Conservation (phyloP, 2,329 filamentous ascomycete species). For the Apiospora hydei region DNA sequence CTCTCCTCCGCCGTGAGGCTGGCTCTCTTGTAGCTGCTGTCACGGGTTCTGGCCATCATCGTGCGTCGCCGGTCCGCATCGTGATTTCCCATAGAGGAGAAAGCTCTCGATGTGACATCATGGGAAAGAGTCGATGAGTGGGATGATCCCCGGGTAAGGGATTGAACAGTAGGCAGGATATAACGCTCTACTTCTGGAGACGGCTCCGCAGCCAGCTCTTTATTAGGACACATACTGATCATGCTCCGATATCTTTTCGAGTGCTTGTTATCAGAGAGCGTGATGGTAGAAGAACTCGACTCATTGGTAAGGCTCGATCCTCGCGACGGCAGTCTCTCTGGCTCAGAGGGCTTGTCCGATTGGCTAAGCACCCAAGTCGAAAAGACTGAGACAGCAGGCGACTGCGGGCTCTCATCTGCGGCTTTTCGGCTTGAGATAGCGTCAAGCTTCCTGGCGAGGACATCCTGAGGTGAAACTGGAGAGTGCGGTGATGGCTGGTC, state of each 20-base stretch:
- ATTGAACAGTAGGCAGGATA: slow-evolving; percentile 8
- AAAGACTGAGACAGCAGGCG: slow-evolving; percentile 24
- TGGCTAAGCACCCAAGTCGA: slow-evolving; percentile 25
- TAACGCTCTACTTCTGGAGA: slow-evolving; percentile 11
- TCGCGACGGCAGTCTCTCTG: slow-evolving; percentile 19
- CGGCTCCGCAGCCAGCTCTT: slow-evolving; percentile 1
- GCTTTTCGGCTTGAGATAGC: slow-evolving; percentile 26
- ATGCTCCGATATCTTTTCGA: slow-evolving; percentile 27
- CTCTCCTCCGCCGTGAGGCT: slow-evolving; percentile 17
- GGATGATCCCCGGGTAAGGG: not conserved
- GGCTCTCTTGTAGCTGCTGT: not conserved
- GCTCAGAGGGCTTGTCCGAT: slow-evolving; percentile 5
- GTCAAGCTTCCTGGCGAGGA: slow-evolving; percentile 30
- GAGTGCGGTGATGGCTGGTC: slow-evolving; percentile 57
- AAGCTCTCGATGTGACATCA: slow-evolving; percentile 2
- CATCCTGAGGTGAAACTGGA: not conserved
- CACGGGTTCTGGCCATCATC: not conserved
- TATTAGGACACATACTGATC: slow-evolving; percentile 20
- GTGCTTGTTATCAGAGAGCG: not conserved
- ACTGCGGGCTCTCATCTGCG: slow-evolving; percentile 9
- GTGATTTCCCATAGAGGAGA: slow-evolving; percentile 14
- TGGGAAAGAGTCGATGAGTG: not conserved
- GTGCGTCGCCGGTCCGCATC: slow-evolving; percentile 12
- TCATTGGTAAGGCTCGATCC: slow-evolving; percentile 20
- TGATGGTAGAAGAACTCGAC: slow-evolving; percentile 7